Evolutionary conservation across 371 early-diverging fungal species (phyloP), one percentile per base, ranked within the genome.

Genomic region (Chytridium lagenaria): DNA sequence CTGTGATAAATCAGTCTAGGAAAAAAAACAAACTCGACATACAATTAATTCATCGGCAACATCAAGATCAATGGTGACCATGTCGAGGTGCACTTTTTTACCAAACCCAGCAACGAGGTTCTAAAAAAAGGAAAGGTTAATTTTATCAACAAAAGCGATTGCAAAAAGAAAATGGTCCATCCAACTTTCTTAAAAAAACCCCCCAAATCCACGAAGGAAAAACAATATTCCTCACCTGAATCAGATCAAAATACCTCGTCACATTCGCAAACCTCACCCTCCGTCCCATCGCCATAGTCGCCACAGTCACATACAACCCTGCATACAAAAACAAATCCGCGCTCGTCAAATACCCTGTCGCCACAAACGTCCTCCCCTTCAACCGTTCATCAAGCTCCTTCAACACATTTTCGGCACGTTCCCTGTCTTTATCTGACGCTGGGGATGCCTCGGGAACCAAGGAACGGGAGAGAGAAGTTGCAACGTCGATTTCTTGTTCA

Each of bases 281-380:
- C 10, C 55, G 23, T 7, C 16, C 55, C 55, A 26, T 7, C 10
- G 55, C 5, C 55, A 55, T 55, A 10, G 55, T 55, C 10, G 26
- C 67, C n/a, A 71, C 76, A 68, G 72, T 33, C n/a, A 69, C 71
- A 69, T 78, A 78, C 26, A 78, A 37, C 2, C 67, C 67, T 3
- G 73, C 51, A 59, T 70, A 75, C 34, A 69, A 34, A 37, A 75
- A 75, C 59, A 75, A 59, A 52, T 78, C 78, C 23, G 78, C 78
- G 10, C 75, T 22, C 5, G 78, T 69, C 10, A 78, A 69, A 28
- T 65, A 67, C 39, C 68, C 75, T 22, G 63, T 50, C 22, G 44
- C 59, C 23, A 68, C 34, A 63, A 72, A 78, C 26, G 75, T 76
- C 44, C 55, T 71, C 10, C 71, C 51, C 26, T 49, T 33, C 15